Conservation (phyloP, 352 stramenopile species). For the Aphanomyces invadans region DNA sequence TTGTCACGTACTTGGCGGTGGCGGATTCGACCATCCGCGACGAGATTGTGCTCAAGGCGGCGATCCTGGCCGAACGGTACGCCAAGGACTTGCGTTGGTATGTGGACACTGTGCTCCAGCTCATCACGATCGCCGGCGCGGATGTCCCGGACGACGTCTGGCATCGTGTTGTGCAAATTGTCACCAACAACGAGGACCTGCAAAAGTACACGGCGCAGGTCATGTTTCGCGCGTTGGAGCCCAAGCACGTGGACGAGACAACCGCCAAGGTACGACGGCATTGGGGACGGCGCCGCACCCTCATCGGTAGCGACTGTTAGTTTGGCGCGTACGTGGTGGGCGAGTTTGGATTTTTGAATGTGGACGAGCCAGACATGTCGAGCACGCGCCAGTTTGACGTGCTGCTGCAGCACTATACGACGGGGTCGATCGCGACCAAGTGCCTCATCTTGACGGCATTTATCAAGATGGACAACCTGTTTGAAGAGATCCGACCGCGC, state of each 20-base stretch:
- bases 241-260: slow-evolving; percentile 91
- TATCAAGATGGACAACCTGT: slow-evolving; percentile 92
- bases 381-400: slow-evolving; percentile 93
- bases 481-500: slow-evolving; percentile 75
- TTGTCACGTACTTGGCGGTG: slow-evolving; percentile 91
- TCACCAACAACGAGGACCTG: slow-evolving; percentile 96
- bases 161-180: slow-evolving; percentile 98
- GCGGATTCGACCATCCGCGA: slow-evolving; percentile 90
- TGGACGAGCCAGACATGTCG: slow-evolving; percentile 78
- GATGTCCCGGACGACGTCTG: slow-evolving; percentile 94
- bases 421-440: slow-evolving; percentile 75
- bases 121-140: slow-evolving; percentile 91
- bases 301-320: background rate
- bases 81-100: slow-evolving; percentile 94
- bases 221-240: slow-evolving; percentile 92
- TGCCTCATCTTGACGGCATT: slow-evolving; percentile 94
- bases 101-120: slow-evolving; percentile 96
- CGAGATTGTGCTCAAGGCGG: slow-evolving; percentile 98
- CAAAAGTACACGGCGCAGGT: slow-evolving; percentile 92
- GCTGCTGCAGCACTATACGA: slow-evolving; percentile 94
- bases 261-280: slow-evolving; percentile 75
- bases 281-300: background rate
- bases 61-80: slow-evolving; percentile 97
- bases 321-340: slow-evolving; percentile 94
- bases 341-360: slow-evolving; percentile 96